phyloP scores from a whole-genome alignment of 768 basidiomycete genomes.

The Agaricus blazei region DNA sequence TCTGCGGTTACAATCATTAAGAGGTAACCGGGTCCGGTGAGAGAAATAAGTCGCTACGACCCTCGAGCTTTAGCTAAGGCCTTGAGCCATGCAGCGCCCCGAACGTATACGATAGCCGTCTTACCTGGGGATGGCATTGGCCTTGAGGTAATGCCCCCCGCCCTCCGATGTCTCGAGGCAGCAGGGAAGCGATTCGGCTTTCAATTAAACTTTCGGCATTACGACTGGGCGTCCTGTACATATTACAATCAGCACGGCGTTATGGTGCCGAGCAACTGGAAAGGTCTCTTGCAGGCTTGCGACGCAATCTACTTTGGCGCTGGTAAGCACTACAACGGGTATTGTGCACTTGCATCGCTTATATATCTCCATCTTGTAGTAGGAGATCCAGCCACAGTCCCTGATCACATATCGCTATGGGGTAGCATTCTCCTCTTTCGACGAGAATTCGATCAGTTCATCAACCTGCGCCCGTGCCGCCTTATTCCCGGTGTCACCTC shows the following conservation, averaged over 20 bases:
- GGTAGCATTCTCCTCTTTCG: slow-evolving; percentile 45
- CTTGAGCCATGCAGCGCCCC: slow-evolving; percentile 13
- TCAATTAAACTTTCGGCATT: slow-evolving; percentile 36
- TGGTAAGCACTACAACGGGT: slow-evolving; percentile 18
- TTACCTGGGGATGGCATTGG: slow-evolving; percentile 53
- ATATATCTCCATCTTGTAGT: slow-evolving; percentile 22
- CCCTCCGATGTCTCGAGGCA: slow-evolving; percentile 39
- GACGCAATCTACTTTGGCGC: slow-evolving; percentile 47
- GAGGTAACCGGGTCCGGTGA: too few species aligned
- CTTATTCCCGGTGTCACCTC: slow-evolving; percentile 43
- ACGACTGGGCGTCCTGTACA: slow-evolving; percentile 43
- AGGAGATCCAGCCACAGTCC: slow-evolving; percentile 42
- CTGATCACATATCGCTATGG: slow-evolving; percentile 57
- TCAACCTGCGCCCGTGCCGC: slow-evolving; percentile 43
- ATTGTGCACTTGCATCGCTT: slow-evolving; percentile 4
- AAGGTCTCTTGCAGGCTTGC: slow-evolving; percentile 31
- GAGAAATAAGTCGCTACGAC: neutral
- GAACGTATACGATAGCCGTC: slow-evolving; percentile 38
- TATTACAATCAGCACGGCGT: slow-evolving; percentile 42
- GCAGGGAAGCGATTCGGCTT: slow-evolving; percentile 40
- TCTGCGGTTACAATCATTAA: too few species aligned
- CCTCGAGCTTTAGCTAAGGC: neutral
- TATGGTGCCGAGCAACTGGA: slow-evolving; percentile 42
- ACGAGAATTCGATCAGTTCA: slow-evolving; percentile 47
- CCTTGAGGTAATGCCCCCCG: slow-evolving; percentile 45